A percentile compares a stretch with the other conserved stretches of the same genome.
Evolutionary conservation across 2,329 filamentous ascomycete species (phyloP).

Genomic region (Ceratocystis ficicola): DNA sequence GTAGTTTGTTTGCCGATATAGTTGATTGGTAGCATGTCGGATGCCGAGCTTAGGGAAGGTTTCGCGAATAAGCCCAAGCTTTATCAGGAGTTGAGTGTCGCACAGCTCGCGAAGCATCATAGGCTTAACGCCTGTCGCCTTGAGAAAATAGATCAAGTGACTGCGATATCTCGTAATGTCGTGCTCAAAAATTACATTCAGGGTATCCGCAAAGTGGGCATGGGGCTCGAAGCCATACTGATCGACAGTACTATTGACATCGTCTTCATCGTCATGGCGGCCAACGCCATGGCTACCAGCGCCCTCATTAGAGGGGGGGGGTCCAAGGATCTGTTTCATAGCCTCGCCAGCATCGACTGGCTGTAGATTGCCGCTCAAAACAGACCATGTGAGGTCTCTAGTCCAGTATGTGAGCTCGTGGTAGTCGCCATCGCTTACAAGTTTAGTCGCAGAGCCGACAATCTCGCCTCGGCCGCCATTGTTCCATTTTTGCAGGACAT

Average conservation of each 20-base stretch:
- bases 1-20: slow-evolving; percentile 95
- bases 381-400: slow-evolving; percentile 72
- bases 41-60: slow-evolving; percentile 75
- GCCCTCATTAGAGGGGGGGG: slow-evolving; percentile 41
- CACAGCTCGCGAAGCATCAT: slow-evolving; percentile 66
- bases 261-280: too few species aligned
- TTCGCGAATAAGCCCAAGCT: slow-evolving; percentile 68
- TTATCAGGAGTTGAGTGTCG: slow-evolving; percentile 63
- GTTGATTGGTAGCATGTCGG: slow-evolving; percentile 77
- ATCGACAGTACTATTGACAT: slow-evolving; percentile 29
- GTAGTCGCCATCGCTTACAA: slow-evolving; percentile 54
- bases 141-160: slow-evolving; percentile 53
- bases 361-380: slow-evolving; percentile 55
- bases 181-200: slow-evolving; percentile 66
- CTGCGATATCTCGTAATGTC: slow-evolving; percentile 42
- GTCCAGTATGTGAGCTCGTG: slow-evolving; percentile 60
- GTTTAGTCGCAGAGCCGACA: slow-evolving; percentile 51
- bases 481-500: slow-evolving; percentile 55
- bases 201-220: slow-evolving; percentile 66
- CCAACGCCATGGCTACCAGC: slow-evolving; percentile 18
- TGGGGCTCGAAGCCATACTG: slow-evolving; percentile 47
- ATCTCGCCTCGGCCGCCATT: slow-evolving; percentile 54
- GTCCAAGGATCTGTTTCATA: slow-evolving; percentile 60
- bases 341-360: slow-evolving; percentile 57
- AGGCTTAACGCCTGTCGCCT: slow-evolving; percentile 59